These are phyloP conservation scores for Aspergillus fumigatiaffinis DNA, from an alignment of 2,329 filamentous ascomycete species.

Conservation along the genomic window DNA sequence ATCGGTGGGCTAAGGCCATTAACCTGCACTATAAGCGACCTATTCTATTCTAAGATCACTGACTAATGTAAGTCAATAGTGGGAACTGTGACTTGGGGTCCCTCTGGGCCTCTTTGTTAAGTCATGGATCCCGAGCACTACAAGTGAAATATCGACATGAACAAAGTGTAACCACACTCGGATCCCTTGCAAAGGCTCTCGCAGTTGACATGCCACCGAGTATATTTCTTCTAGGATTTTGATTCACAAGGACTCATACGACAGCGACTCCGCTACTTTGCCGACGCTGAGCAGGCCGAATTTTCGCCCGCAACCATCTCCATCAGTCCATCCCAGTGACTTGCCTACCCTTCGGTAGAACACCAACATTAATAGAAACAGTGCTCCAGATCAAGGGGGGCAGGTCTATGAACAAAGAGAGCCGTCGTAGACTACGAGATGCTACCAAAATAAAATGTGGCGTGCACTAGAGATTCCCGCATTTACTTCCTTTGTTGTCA, in stretches of 20 bases:
- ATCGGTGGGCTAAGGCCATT: too few relatives aligned
- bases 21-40: too few relatives aligned
- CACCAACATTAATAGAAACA: constrained; percentile 6
- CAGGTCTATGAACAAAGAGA: neutral
- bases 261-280: constrained; percentile 56
- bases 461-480: neutral
- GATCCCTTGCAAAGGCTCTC: too few relatives aligned
- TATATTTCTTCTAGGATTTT: too few relatives aligned
- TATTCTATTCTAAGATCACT: too few relatives aligned
- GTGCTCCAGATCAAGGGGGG: constrained; percentile 46
- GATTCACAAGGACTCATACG: neutral
- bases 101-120: constrained; percentile 72
- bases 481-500: neutral
- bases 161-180: constrained; percentile 78
- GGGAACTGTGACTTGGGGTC: constrained; percentile 40
- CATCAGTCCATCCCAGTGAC: constrained; percentile 56
- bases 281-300: constrained; percentile 63
- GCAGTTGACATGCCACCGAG: too few relatives aligned
- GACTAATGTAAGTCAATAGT: too few relatives aligned
- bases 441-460: neutral
- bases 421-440: neutral
- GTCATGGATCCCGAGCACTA: constrained; percentile 70
- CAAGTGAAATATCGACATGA: constrained; percentile 79
- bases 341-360: constrained; percentile 11
- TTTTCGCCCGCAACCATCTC: constrained; percentile 62